Percentiles rank a stretch among this genome's conserved stretches.
These are phyloP conservation scores for Volvox africanus DNA, from an alignment of 139 green algal species.

Conservation along the genomic window DNA sequence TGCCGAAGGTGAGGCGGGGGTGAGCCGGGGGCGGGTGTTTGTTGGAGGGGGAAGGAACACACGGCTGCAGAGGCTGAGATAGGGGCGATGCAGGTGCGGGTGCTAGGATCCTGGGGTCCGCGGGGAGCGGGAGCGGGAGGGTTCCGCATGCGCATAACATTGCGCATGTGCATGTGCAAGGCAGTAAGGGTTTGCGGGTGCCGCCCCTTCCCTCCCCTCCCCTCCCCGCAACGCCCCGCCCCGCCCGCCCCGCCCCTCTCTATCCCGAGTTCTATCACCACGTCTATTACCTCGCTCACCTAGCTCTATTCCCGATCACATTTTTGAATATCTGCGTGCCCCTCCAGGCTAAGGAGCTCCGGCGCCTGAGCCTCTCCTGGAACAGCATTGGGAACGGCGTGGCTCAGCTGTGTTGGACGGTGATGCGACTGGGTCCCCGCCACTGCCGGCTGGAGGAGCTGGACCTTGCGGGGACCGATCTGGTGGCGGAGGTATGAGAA, in stretches of 20 bases:
- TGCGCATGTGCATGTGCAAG: too few species aligned
- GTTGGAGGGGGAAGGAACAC: neutral
- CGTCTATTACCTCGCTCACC: neutral
- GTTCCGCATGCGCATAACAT: too few species aligned
- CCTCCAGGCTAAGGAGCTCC: neutral
- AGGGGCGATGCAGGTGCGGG: too few species aligned
- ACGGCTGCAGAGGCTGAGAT: neutral
- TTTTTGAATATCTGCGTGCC: neutral
- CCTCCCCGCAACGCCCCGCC: neutral
- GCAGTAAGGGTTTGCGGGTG: too few species aligned
- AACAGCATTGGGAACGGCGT: slow-evolving; percentile 41
- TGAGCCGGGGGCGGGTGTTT: neutral
- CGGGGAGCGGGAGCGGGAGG: too few species aligned
- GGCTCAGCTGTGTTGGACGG: slow-evolving; percentile 18
- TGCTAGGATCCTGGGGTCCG: too few species aligned
- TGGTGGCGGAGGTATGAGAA: slow-evolving; percentile 16
- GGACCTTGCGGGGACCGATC: slow-evolving; percentile 32
- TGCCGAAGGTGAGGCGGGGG: slow-evolving; percentile 1
- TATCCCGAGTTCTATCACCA: neutral
- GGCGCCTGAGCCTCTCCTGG: slow-evolving; percentile 26
- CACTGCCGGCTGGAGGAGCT: slow-evolving; percentile 12
- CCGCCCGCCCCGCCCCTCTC: too few species aligned
- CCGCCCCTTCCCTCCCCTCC: neutral
- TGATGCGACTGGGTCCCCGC: slow-evolving; percentile 5
- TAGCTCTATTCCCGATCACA: neutral